Evolutionary conservation across 75 land plant species (phyloP).

Genomic region (Cryptomeria japonica): DNA sequence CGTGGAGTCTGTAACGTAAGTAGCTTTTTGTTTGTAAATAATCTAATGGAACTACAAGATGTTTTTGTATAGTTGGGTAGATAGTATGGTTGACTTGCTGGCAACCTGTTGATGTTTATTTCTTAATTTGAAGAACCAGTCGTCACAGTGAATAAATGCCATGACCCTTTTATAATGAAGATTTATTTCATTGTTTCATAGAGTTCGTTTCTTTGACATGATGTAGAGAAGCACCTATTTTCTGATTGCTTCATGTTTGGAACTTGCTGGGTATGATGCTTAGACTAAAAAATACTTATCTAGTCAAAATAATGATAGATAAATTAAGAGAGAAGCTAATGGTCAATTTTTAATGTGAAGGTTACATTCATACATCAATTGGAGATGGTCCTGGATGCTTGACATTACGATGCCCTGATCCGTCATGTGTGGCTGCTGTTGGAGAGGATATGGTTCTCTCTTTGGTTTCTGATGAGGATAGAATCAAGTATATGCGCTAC

Average conservation of each 20-base stretch:
- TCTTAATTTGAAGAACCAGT: background rate
- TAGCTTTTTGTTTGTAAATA: background rate
- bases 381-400: constrained; percentile 82
- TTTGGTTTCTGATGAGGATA: constrained; percentile 53
- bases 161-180: background rate
- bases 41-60: background rate
- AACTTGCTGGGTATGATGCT: background rate
- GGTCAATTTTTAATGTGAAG: constrained; percentile 18
- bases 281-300: background rate
- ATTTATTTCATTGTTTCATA: background rate
- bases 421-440: constrained; percentile 60
- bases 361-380: constrained; percentile 62
- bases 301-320: background rate
- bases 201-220: background rate
- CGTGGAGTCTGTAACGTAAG: background rate
- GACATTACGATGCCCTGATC: constrained; percentile 65
- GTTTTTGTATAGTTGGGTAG: background rate
- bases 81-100: background rate
- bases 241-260: background rate
- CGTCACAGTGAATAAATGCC: background rate
- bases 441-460: constrained; percentile 55
- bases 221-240: background rate
- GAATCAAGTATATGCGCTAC: constrained; percentile 47
- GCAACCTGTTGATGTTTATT: background rate
- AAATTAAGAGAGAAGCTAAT: background rate